Percentiles rank a stretch among this genome's conserved stretches.
phyloP scores from a whole-genome alignment of 202 grass and related monocot species.

The Carex arenaria region DNA sequence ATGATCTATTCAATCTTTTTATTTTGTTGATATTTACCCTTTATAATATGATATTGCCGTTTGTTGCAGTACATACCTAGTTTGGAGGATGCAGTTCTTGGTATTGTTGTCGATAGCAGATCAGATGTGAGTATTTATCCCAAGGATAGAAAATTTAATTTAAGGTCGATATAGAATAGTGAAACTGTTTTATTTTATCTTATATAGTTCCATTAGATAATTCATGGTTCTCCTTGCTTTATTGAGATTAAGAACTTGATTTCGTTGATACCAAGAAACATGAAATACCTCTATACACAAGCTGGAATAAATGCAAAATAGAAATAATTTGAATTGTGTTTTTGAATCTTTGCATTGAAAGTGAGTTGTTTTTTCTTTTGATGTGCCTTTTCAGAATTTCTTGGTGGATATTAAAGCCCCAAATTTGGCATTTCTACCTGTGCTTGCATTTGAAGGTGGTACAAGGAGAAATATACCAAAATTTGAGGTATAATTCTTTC shows the following conservation, averaged over 20 bases:
- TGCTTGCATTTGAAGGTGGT: constrained; percentile 91
- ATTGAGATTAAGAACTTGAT: not conserved
- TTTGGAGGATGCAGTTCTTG: constrained; percentile 64
- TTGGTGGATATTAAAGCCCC: constrained; percentile 92
- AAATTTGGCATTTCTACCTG: constrained; percentile 64
- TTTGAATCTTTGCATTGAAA: constrained; percentile 2
- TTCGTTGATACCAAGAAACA: not conserved
- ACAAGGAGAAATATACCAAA: constrained; percentile 92
- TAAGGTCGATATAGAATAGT: not conserved
- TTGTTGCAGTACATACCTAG: constrained; percentile 63
- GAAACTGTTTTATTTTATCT: not conserved
- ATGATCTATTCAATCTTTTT: not conserved
- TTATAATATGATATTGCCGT: not conserved
- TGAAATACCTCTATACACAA: not conserved
- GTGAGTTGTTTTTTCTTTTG: not conserved
- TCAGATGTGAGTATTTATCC: constrained; percentile 67
- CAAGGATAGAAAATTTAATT: constrained; percentile 20
- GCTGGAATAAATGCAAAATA: not conserved
- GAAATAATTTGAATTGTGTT: not conserved
- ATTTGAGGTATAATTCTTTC: constrained; percentile 59
- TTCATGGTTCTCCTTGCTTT: not conserved
- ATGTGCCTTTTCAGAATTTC: constrained; percentile 60
- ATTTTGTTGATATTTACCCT: not conserved
- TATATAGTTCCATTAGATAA: not conserved
- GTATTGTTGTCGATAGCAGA: constrained; percentile 76